These are phyloP conservation scores for Xylaria sp. DNA, from an alignment of 2,329 filamentous ascomycete genomes.

Conservation along the genomic window DNA sequence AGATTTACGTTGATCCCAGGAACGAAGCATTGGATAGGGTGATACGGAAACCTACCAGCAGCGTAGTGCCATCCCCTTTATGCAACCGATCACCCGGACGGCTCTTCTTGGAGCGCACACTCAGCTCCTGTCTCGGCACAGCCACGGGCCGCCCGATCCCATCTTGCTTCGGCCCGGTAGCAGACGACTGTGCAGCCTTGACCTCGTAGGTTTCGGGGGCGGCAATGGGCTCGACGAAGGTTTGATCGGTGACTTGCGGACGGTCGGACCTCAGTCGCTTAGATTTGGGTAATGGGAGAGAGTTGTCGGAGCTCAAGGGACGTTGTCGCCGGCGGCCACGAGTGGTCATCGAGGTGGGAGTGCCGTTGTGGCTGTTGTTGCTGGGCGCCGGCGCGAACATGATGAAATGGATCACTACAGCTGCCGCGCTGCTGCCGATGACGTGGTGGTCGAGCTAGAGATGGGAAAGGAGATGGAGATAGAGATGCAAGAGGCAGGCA, in stretches of 20 bases:
- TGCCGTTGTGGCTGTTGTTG: constrained; percentile 56
- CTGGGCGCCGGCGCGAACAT: constrained; percentile 71
- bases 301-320: constrained; percentile 65
- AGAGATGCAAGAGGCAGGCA: constrained; percentile 14
- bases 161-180: constrained; percentile 59
- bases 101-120: constrained; percentile 70
- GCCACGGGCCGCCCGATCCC: constrained; percentile 56
- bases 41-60: constrained; percentile 66
- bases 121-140: constrained; percentile 63
- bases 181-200: constrained; percentile 63
- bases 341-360: constrained; percentile 60
- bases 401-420: constrained; percentile 36
- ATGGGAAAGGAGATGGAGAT: not conserved
- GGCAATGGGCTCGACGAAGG: constrained; percentile 63
- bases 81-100: constrained; percentile 70
- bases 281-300: constrained; percentile 68
- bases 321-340: constrained; percentile 71
- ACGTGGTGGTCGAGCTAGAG: constrained; percentile 23
- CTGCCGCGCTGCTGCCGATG: constrained; percentile 33
- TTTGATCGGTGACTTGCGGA: constrained; percentile 64
- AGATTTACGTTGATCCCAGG: not conserved
- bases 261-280: constrained; percentile 67
- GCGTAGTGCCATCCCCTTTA: constrained; percentile 74
- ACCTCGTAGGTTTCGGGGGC: constrained; percentile 66
- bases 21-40: not conserved